These are phyloP conservation scores for Penicillium lividum DNA, from an alignment of 495 filamentous ascomycete genomes.

Conservation along the genomic window DNA sequence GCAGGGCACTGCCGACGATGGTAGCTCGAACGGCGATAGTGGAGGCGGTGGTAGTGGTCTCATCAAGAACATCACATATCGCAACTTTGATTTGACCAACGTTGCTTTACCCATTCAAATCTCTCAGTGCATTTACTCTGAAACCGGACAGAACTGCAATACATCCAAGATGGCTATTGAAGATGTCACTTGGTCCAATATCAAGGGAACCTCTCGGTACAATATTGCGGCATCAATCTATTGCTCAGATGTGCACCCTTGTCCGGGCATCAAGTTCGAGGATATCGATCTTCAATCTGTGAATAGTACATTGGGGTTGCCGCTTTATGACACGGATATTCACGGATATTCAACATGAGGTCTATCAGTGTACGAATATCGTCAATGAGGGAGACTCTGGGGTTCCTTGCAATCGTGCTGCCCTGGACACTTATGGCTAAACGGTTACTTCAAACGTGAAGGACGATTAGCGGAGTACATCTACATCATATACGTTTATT, in stretches of 20 bases:
- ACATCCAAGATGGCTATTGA: slow-evolving; percentile 49
- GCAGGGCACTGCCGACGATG: slow-evolving; percentile 31
- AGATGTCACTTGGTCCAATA: slow-evolving; percentile 57
- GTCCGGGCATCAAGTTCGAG: slow-evolving; percentile 49
- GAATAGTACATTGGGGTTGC: slow-evolving; percentile 25
- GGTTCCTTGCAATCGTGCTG: slow-evolving; percentile 28
- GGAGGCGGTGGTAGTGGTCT: slow-evolving; percentile 37
- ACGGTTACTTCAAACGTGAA: slow-evolving; percentile 22
- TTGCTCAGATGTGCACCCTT: slow-evolving; percentile 49
- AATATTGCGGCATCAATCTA: slow-evolving; percentile 58
- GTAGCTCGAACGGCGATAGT: slow-evolving; percentile 33
- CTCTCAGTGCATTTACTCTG: slow-evolving; percentile 57
- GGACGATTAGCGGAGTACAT: slow-evolving; percentile 1
- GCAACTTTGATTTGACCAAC: slow-evolving; percentile 47
- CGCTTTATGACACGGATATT: slow-evolving; percentile 23
- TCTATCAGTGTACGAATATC: slow-evolving; percentile 30
- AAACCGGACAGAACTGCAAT: slow-evolving; percentile 45
- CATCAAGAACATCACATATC: slow-evolving; percentile 54
- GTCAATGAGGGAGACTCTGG: slow-evolving; percentile 18
- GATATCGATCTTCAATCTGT: slow-evolving; percentile 49
- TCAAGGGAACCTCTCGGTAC: slow-evolving; percentile 54
- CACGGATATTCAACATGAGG: slow-evolving; percentile 26
- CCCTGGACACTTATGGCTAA: slow-evolving; percentile 26
- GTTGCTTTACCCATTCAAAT: slow-evolving; percentile 60
- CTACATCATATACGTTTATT: neutral